These are phyloP conservation scores for Ensete ventricosum DNA, from an alignment of 176 grass and related monocot genomes.

Conservation along the genomic window DNA sequence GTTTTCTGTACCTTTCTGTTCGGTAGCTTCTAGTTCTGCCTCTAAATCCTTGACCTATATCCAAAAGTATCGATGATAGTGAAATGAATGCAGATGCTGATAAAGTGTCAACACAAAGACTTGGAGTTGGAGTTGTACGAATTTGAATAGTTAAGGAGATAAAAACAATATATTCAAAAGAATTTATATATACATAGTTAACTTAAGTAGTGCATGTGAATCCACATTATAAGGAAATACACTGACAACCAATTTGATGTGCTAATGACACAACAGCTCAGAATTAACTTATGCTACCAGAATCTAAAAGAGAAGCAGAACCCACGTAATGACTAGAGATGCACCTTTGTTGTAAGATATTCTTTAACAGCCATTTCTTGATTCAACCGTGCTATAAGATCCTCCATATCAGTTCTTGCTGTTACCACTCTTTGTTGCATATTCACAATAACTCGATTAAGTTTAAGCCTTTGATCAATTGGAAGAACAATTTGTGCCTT, in stretches of 20 bases:
- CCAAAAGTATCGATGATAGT: not conserved
- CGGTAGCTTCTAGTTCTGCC: conserved; percentile 85
- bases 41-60: conserved; percentile 97
- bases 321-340: conserved; percentile 10
- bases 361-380: conserved; percentile 98
- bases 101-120: too few species aligned
- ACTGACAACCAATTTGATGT: not conserved
- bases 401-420: conserved; percentile 90
- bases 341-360: conserved; percentile 90
- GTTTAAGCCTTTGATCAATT: conserved; percentile 69
- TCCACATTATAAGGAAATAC: not conserved
- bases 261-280: not conserved
- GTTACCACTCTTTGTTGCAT: conserved; percentile 76
- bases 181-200: not conserved
- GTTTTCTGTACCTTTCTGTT: conserved; percentile 75
- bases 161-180: too few species aligned
- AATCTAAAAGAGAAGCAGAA: not conserved
- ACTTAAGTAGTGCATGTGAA: not conserved
- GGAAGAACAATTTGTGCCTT: conserved; percentile 79
- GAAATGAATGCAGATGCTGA: too few species aligned
- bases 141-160: too few species aligned
- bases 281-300: not conserved
- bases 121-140: too few species aligned
- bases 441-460: conserved; percentile 71
- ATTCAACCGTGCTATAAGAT: conserved; percentile 93